A percentile compares a stretch with the other conserved stretches of the same genome.
These are phyloP conservation scores for Cystobasidiaceae sp. DNA, from an alignment of 1,284 basidiomycete genomes.

Conservation along the genomic window DNA sequence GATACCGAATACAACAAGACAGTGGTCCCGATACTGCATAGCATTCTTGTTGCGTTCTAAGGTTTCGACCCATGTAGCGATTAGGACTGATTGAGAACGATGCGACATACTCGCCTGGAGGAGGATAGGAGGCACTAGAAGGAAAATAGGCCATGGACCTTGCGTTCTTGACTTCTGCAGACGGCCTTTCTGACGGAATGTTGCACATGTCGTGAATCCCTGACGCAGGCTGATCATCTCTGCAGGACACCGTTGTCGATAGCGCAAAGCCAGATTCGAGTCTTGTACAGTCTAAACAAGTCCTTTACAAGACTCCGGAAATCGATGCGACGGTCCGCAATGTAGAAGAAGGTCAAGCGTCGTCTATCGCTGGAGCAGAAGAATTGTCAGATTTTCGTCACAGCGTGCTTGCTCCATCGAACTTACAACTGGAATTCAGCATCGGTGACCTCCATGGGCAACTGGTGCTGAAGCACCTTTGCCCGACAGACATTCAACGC, in stretches of 20 bases:
- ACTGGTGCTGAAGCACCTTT: conserved; percentile 83
- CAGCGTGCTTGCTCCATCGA: background rate
- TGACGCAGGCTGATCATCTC: background rate
- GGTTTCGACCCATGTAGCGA: no score
- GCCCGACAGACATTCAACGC: conserved; percentile 83
- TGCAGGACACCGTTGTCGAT: conserved; percentile 16
- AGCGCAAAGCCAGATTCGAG: conserved; percentile 62
- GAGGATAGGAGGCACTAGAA: no score
- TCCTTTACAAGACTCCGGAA: conserved; percentile 93
- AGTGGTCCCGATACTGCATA: no score
- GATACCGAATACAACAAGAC: no score
- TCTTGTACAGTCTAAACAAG: conserved; percentile 76
- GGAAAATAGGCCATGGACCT: no score
- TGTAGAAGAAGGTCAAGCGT: conserved; percentile 96
- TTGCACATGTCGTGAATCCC: no score
- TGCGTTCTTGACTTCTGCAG: no score
- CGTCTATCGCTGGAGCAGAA: conserved; percentile 70
- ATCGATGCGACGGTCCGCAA: conserved; percentile 92
- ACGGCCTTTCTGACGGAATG: no score
- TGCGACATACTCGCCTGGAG: no score
- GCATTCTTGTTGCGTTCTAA: no score
- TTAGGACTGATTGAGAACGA: no score
- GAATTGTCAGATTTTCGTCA: conserved; percentile 1
- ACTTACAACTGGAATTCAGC: conserved; percentile 94
- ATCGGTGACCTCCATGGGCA: conserved; percentile 97